Evolutionary conservation across 352 stramenopile genomes (phyloP).

Genomic region (Blastocystis sp.): DNA sequence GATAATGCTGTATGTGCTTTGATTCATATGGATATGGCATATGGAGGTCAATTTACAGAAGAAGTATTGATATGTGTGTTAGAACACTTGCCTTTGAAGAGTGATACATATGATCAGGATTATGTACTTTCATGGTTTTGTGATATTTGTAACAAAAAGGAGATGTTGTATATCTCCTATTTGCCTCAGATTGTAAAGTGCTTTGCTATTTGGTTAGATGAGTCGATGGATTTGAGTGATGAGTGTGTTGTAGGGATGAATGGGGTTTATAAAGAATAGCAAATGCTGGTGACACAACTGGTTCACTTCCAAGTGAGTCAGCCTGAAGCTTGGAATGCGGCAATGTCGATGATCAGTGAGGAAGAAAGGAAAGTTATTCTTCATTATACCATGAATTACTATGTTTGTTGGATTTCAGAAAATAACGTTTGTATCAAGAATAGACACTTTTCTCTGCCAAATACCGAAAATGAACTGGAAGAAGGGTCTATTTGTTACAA

Average conservation of each 20-base stretch:
- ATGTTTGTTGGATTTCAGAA: constrained; percentile 34
- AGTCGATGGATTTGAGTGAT: constrained; percentile 14
- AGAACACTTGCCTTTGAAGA: neutral
- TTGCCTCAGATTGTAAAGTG: neutral
- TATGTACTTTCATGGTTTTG: neutral
- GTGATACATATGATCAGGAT: constrained; percentile 40
- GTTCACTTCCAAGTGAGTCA: neutral
- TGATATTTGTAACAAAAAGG: neutral
- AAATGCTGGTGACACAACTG: neutral
- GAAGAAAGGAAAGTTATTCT: constrained; percentile 4
- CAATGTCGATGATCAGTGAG: neutral
- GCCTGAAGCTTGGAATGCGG: neutral
- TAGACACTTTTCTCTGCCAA: too few species aligned
- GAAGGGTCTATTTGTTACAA: neutral
- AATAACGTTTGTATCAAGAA: too few species aligned
- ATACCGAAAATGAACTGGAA: neutral
- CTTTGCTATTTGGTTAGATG: neutral
- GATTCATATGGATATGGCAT: constrained; percentile 26
- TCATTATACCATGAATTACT: constrained; percentile 3
- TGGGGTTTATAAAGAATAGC: neutral
- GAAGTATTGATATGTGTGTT: constrained; percentile 11
- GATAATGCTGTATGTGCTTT: constrained; percentile 52
- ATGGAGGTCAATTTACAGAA: constrained; percentile 29
- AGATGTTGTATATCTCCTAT: neutral
- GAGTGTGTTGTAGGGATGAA: neutral